Evolutionary conservation across 2,329 filamentous ascomycete genomes (phyloP).

Genomic region (Ophiocordyceps camponoti-rufipedis): DNA sequence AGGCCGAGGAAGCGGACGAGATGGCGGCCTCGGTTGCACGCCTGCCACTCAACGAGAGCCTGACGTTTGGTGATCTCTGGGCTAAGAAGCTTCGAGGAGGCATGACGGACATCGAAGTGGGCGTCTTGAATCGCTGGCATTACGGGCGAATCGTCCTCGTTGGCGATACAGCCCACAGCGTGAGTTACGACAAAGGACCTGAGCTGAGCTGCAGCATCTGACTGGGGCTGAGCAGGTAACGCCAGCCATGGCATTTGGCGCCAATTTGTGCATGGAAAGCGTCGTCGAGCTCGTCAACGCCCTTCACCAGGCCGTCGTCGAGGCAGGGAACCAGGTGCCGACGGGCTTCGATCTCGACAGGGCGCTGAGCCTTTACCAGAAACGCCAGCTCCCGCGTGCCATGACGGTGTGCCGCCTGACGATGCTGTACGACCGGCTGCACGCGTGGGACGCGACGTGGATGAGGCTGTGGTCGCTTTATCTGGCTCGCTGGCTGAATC

Average conservation of each 20-base stretch:
- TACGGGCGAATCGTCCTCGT: slow-evolving; percentile 12
- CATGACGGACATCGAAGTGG: slow-evolving; percentile 14
- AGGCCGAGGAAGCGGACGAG: slow-evolving; percentile 12
- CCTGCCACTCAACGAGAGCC: slow-evolving; percentile 8
- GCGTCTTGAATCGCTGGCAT: slow-evolving; percentile 12
- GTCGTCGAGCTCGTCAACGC: slow-evolving; percentile 8
- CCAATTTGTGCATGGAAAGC: slow-evolving; percentile 12
- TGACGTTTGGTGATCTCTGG: slow-evolving; percentile 17
- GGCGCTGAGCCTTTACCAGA: neutral
- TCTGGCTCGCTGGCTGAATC: too few relatives aligned
- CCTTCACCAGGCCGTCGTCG: slow-evolving; percentile 2
- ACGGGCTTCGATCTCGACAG: neutral
- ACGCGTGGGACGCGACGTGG: neutral
- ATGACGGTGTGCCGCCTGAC: neutral
- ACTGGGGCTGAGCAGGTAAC: neutral
- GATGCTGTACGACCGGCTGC: neutral
- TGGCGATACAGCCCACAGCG: slow-evolving; percentile 15
- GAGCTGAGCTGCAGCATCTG: neutral
- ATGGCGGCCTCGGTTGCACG: slow-evolving; percentile 9
- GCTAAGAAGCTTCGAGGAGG: slow-evolving; percentile 4
- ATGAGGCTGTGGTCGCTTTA: too few relatives aligned
- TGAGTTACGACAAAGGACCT: slow-evolving; percentile 6
- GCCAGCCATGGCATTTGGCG: slow-evolving; percentile 11
- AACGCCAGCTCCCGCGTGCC: neutral
- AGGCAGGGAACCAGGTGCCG: neutral